phyloP scores from a whole-genome alignment of 2,329 filamentous ascomycete genomes.

The Xylariaceae sp. region DNA sequence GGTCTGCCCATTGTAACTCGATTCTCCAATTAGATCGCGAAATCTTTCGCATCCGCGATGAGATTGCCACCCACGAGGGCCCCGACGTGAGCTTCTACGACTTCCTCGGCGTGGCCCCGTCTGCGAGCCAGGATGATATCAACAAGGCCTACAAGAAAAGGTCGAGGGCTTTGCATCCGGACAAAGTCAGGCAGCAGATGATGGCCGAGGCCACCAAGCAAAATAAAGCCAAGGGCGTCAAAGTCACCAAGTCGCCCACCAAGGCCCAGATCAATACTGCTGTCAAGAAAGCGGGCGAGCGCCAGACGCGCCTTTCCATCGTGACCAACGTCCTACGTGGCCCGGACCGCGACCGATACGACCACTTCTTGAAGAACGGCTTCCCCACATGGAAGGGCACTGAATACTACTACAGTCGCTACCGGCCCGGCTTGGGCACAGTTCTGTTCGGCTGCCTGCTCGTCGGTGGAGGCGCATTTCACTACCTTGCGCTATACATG shows the following conservation, averaged over 20 bases:
- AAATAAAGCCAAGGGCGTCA: slow-evolving; percentile 52
- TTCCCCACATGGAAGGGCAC: slow-evolving; percentile 97
- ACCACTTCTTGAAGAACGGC: slow-evolving; percentile 87
- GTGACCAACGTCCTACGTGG: slow-evolving; percentile 84
- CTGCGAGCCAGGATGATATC: slow-evolving; percentile 79
- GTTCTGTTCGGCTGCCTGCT: slow-evolving; percentile 79
- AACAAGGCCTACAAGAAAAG: slow-evolving; percentile 92
- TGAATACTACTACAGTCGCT: slow-evolving; percentile 95
- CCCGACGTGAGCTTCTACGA: slow-evolving; percentile 86
- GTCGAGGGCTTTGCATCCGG: slow-evolving; percentile 78
- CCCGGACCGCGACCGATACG: slow-evolving; percentile 77
- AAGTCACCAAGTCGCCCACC: slow-evolving; percentile 66
- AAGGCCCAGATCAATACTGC: slow-evolving; percentile 72
- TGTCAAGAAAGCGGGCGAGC: slow-evolving; percentile 74
- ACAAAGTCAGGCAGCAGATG: slow-evolving; percentile 89
- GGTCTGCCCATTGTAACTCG: slow-evolving; percentile 1
- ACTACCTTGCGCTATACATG: slow-evolving; percentile 82
- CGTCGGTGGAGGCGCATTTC: slow-evolving; percentile 75
- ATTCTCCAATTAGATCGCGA: slow-evolving; percentile 81
- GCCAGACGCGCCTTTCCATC: slow-evolving; percentile 78
- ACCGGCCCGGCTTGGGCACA: slow-evolving; percentile 82
- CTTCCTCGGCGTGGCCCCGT: slow-evolving; percentile 72
- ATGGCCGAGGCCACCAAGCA: slow-evolving; percentile 61
- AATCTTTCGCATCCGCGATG: slow-evolving; percentile 93
- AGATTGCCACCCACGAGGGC: slow-evolving; percentile 73